These are phyloP conservation scores for Casaregolazyma lundiana DNA, from an alignment of 1,139 yeast species.

Conservation along the genomic window DNA sequence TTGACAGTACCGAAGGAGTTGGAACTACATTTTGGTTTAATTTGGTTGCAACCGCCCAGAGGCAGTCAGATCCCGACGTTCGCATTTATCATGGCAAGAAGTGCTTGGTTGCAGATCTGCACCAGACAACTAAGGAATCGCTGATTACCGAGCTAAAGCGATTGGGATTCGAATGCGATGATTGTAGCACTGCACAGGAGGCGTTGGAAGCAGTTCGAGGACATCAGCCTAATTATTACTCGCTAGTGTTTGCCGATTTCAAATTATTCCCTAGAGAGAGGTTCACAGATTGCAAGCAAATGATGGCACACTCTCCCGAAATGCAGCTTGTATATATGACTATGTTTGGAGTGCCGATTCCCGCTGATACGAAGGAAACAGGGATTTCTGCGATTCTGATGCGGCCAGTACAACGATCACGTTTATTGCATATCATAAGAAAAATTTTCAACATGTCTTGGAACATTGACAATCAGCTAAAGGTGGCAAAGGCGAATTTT, in stretches of 20 bases:
- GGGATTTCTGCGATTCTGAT: slow-evolving; percentile 26
- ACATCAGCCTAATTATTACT: slow-evolving; percentile 19
- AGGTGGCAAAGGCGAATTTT: slow-evolving; percentile 24
- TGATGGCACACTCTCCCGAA: slow-evolving; percentile 29
- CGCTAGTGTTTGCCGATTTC: slow-evolving; percentile 26
- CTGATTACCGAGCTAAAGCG: slow-evolving; percentile 32
- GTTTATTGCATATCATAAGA: slow-evolving; percentile 25
- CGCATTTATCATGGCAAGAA: slow-evolving; percentile 29
- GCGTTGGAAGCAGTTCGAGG: slow-evolving; percentile 19
- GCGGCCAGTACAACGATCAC: slow-evolving; percentile 27
- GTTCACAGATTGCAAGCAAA: slow-evolving; percentile 23
- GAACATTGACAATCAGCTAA: slow-evolving; percentile 27
- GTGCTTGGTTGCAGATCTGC: slow-evolving; percentile 38
- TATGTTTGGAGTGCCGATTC: slow-evolving; percentile 17
- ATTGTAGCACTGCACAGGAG: slow-evolving; percentile 19
- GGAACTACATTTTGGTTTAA: slow-evolving; percentile 64
- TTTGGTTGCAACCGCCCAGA: slow-evolving; percentile 19
- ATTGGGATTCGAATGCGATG: slow-evolving; percentile 5
- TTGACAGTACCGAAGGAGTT: slow-evolving; percentile 65
- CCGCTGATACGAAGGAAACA: slow-evolving; percentile 15
- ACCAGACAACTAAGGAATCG: slow-evolving; percentile 31
- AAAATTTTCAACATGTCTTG: slow-evolving; percentile 19
- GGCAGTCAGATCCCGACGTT: slow-evolving; percentile 17
- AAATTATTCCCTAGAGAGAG: slow-evolving; percentile 21
- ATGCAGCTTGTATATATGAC: slow-evolving; percentile 28